Evolutionary conservation across 1,139 yeast species (phyloP).

Genomic region (Geotrichum carabidarum): DNA sequence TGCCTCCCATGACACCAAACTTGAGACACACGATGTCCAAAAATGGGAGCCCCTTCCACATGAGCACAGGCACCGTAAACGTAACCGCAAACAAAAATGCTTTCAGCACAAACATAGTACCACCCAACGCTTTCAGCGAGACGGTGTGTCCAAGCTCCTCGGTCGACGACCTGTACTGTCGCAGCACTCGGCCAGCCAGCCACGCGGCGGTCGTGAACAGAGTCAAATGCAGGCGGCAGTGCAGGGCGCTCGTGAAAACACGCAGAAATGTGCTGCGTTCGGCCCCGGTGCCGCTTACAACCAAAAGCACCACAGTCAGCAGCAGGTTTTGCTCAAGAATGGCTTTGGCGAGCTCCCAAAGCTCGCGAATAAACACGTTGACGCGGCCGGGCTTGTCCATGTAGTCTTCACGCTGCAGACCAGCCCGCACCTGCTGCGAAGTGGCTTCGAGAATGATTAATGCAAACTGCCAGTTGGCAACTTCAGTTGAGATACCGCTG

Average conservation of each 20-base stretch:
- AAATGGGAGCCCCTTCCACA: slow-evolving; percentile 2
- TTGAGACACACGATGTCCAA: background rate
- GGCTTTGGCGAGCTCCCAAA: background rate
- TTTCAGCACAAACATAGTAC: background rate
- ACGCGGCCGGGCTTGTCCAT: background rate
- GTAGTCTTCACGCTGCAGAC: background rate
- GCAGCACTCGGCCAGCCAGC: slow-evolving; percentile 3
- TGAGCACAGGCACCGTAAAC: background rate
- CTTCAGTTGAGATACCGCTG: background rate
- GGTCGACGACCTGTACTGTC: background rate
- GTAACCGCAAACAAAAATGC: background rate
- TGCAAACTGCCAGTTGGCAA: slow-evolving; percentile 1
- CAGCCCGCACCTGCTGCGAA: slow-evolving; percentile 1
- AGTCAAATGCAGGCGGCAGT: slow-evolving; percentile 2
- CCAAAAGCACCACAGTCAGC: background rate
- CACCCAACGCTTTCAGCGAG: background rate
- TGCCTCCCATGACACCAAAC: slow-evolving; percentile 6
- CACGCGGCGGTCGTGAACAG: slow-evolving; percentile 2
- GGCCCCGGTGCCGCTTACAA: background rate
- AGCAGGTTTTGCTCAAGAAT: background rate
- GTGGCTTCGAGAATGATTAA: background rate
- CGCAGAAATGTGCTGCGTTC: background rate
- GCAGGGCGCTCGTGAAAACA: background rate
- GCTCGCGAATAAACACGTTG: background rate
- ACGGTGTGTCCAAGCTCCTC: background rate